Base-by-base conservation (phyloP, 2,329 filamentous ascomycete species). In the Cordyceps tenuipes region DNA sequence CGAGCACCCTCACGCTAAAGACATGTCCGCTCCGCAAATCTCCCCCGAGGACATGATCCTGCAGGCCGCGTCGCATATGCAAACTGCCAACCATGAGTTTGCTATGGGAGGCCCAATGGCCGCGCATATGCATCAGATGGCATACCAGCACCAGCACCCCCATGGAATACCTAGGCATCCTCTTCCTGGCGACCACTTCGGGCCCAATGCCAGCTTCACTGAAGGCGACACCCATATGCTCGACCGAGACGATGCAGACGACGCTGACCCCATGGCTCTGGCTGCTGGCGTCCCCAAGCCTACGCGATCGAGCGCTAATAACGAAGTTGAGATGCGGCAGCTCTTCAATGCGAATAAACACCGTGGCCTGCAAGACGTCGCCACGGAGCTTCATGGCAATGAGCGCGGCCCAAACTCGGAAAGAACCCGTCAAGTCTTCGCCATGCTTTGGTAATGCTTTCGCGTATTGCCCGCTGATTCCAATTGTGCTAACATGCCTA, bases 381-480 rank as follows among this genome's bases (percentile, higher is more conserved):
- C 89, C 3, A 78, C 81, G 39, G 88, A 92, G 71, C 81, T 92
- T 29, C 88, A 91, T 65, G 86, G 87, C 49, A 91, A 90, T 66
- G 89, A 93, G 69, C 81, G 88, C 57, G 90, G 89, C 0, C 88
- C 89, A 13, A 89, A 90, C 70, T 90, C 89, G 1, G 90, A 95
- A 73, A 84, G 91, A 67, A 88, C 88, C 26, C 88, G 91, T 63
- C 90, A 94, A 70, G 83, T 94, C 9, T 94, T 94, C 75, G 90
- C 90, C 23, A 93, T 95, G 89, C 79, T 93, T 54, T 95, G 90
- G 90, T 92, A 80, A 68, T 84, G n/a, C 23, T n/a, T 26, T 19
- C 10, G 7, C 15, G 3, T n/a, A 43, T 17, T 9, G 23, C 5
- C 5, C 17, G 31, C 21, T 13, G 3, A 15, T 7, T 0, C 2